Conservation (phyloP, 768 basidiomycete species). For the Kockovaella imperatae region DNA sequence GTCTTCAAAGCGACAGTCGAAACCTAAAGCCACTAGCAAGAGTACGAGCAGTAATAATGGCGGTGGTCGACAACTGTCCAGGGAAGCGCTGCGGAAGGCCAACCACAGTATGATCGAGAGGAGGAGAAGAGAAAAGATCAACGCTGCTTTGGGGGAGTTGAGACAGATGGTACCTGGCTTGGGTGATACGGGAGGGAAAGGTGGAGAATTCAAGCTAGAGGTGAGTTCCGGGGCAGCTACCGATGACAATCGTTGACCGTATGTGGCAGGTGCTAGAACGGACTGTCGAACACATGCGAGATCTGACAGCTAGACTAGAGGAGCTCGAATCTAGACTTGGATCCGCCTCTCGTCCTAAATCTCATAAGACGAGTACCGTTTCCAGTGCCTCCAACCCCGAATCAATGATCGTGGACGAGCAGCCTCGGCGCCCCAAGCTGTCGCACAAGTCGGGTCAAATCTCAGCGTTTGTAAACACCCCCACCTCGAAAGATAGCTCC, state of each 20-base stretch:
- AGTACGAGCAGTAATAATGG: too few relatives aligned
- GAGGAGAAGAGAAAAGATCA: constrained; percentile 88
- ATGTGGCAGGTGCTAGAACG: constrained; percentile 53
- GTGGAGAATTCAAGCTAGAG: constrained; percentile 88
- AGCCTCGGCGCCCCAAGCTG: too few relatives aligned
- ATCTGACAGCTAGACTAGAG: constrained; percentile 55
- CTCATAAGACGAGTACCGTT: too few relatives aligned
- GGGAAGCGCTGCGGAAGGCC: constrained; percentile 79
- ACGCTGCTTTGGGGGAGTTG: constrained; percentile 72
- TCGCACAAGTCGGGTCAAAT: too few relatives aligned
- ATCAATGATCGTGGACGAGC: too few relatives aligned
- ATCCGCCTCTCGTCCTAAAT: too few relatives aligned
- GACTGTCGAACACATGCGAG: constrained; percentile 70
- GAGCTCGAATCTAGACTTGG: constrained; percentile 45
- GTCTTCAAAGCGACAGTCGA: background rate
- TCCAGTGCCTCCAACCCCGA: too few relatives aligned
- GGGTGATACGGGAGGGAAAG: constrained; percentile 53
- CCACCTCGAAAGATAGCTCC: too few relatives aligned
- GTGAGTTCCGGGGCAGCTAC: constrained; percentile 45
- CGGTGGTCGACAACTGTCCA: too few relatives aligned
- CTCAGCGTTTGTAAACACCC: too few relatives aligned
- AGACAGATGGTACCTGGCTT: constrained; percentile 64
- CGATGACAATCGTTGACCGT: background rate
- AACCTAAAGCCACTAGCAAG: background rate
- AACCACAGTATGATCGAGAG: constrained; percentile 96